Evolutionary conservation across 2,329 filamentous ascomycete species (phyloP).

Genomic region (Sporothrix variecibatus): DNA sequence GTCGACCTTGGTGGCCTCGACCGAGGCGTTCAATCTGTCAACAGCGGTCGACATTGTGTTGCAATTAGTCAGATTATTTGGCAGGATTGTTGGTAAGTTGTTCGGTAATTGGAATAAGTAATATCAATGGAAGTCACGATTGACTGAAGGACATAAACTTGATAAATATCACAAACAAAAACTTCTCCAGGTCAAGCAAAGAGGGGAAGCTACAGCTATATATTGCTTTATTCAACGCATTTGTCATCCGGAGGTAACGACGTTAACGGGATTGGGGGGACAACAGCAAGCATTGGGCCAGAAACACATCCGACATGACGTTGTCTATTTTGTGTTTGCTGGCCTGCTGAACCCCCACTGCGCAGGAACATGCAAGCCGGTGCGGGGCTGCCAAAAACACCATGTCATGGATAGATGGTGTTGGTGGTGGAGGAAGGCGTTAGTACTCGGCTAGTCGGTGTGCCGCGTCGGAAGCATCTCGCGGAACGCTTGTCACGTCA

Average conservation of each 20-base stretch:
- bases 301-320: neutral
- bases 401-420: neutral
- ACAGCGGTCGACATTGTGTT: slow-evolving; percentile 11
- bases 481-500: neutral
- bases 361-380: neutral
- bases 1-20: slow-evolving; percentile 24
- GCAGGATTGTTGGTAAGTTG: neutral
- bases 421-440: neutral
- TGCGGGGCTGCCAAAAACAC: neutral
- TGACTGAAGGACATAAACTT: neutral
- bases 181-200: neutral
- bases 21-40: slow-evolving; percentile 9
- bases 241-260: slow-evolving; percentile 7
- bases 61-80: neutral
- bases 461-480: slow-evolving; percentile 3
- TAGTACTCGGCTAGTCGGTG: neutral
- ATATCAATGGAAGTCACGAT: neutral
- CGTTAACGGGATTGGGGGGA: no score
- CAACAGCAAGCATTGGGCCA: no score
- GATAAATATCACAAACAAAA: neutral
- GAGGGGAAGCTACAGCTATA: neutral
- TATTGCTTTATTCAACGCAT: neutral
- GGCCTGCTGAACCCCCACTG: neutral
- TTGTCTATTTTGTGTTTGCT: neutral
- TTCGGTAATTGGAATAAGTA: neutral